Conservation (phyloP, 2,329 filamentous ascomycete genomes). For the Apiospora marii region DNA sequence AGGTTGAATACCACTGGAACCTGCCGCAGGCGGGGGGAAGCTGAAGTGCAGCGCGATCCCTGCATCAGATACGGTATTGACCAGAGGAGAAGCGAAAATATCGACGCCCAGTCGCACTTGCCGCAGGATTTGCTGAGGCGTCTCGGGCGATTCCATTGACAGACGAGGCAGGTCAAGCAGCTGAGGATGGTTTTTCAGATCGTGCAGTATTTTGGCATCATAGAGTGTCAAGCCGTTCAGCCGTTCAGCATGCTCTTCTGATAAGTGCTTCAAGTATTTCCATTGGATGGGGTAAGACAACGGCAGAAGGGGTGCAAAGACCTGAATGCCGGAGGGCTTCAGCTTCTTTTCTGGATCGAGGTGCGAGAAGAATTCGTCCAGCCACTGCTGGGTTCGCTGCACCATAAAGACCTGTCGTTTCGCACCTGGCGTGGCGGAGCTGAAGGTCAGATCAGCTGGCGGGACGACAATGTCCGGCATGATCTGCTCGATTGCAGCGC, state of each 20-base stretch:
- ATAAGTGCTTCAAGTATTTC: constrained; percentile 79
- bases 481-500: constrained; percentile 68
- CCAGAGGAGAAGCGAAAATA: constrained; percentile 78
- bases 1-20: constrained; percentile 45
- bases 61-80: constrained; percentile 78
- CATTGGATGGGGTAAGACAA: constrained; percentile 78
- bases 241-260: constrained; percentile 63
- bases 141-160: constrained; percentile 70
- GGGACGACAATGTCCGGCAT: constrained; percentile 83
- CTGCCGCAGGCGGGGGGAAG: constrained; percentile 63
- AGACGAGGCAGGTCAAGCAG: constrained; percentile 75
- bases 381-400: constrained; percentile 85
- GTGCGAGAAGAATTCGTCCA: constrained; percentile 69
- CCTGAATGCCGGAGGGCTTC: constrained; percentile 44
- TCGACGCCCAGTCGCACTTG: constrained; percentile 83
- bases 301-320: constrained; percentile 76
- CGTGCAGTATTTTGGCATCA: constrained; percentile 72
- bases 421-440: constrained; percentile 56
- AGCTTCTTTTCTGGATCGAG: constrained; percentile 44
- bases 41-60: constrained; percentile 84
- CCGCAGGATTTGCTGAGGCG: constrained; percentile 75
- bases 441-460: constrained; percentile 75
- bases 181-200: constrained; percentile 63
- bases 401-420: constrained; percentile 86
- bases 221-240: constrained; percentile 82